phyloP scores from a whole-genome alignment of 2,329 filamentous ascomycete genomes.

The Dryadomyces sulphureus region DNA sequence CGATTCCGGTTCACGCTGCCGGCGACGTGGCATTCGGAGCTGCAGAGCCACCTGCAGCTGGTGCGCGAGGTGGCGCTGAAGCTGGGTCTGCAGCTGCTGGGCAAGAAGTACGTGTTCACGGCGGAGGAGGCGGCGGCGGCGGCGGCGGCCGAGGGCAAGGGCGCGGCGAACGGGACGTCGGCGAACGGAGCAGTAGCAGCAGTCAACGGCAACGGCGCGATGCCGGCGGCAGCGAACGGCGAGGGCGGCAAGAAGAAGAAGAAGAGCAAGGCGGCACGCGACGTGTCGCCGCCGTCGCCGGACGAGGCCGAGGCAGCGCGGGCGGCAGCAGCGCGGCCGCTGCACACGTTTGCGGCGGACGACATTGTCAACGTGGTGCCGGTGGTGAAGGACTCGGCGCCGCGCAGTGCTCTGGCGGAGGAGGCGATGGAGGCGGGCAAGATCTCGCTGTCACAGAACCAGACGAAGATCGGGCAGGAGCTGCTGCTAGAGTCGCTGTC shows the following conservation, averaged over 20 bases:
- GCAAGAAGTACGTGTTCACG: conserved; percentile 60
- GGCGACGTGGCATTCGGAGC: conserved; percentile 47
- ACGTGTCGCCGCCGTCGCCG: conserved; percentile 34
- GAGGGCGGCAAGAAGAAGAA: conserved; percentile 40
- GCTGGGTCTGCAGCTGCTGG: conserved; percentile 75
- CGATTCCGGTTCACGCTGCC: conserved; percentile 67
- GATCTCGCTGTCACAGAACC: conserved; percentile 88
- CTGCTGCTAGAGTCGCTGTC: conserved; percentile 90
- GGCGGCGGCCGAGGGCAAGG: conserved; percentile 7
- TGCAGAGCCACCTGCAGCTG: conserved; percentile 60
- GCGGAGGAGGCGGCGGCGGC: conserved; percentile 22
- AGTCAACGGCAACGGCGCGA: not conserved
- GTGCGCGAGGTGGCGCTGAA: conserved; percentile 81
- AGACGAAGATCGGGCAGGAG: conserved; percentile 92
- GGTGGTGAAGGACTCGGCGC: conserved; percentile 84
- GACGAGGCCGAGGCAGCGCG: conserved; percentile 16
- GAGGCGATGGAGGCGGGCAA: conserved; percentile 91
- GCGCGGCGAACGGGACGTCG: conserved; percentile 14
- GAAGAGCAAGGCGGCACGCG: conserved; percentile 41
- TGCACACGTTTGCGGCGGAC: conserved; percentile 60
- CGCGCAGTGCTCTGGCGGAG: conserved; percentile 79
- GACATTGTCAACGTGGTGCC: conserved; percentile 91
- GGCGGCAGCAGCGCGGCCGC: conserved; percentile 25
- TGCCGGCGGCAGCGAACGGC: conserved; percentile 21
- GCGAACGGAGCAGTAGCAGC: not conserved